A percentile compares a stretch with the other conserved stretches of the same genome.
Evolutionary conservation across 2,329 filamentous ascomycete genomes (phyloP).

Genomic region (Pseudogymnoascus pannorum): DNA sequence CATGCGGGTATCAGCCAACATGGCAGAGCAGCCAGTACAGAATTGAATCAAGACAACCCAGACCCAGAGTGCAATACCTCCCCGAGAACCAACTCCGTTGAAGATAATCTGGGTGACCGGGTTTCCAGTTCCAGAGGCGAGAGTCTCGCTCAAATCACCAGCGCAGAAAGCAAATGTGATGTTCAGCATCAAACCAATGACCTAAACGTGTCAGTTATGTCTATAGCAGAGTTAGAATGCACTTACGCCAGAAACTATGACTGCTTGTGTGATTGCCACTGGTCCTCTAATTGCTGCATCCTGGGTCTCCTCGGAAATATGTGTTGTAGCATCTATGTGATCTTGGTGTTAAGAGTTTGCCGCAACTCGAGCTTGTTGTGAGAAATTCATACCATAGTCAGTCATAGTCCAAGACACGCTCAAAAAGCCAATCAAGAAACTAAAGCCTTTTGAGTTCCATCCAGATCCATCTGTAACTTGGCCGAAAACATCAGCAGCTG

Average conservation of each 20-base stretch:
- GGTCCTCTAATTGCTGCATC: conserved; percentile 44
- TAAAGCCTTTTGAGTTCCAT: conserved; percentile 47
- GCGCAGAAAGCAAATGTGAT: conserved; percentile 51
- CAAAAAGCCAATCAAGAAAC: conserved; percentile 53
- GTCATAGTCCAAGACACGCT: conserved; percentile 55
- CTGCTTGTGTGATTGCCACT: conserved; percentile 48
- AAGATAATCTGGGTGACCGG: conserved; percentile 52
- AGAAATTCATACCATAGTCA: conserved; percentile 33
- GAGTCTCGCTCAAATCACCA: conserved; percentile 36
- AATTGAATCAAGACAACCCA: conserved; percentile 51
- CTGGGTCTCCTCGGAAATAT: conserved; percentile 46
- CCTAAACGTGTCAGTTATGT: no score
- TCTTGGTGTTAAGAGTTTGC: conserved; percentile 28
- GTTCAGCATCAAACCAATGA: conserved; percentile 47
- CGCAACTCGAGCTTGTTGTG: no score
- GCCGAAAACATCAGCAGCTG: conserved; percentile 47
- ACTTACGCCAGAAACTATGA: conserved; percentile 45
- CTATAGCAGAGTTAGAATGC: no score
- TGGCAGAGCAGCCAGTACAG: conserved; percentile 50
- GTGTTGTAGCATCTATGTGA: conserved; percentile 30
- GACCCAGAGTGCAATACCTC: conserved; percentile 47
- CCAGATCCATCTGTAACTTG: conserved; percentile 43
- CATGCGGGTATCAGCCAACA: conserved; percentile 50
- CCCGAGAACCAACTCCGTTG: conserved; percentile 46
- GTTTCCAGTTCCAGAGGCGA: conserved; percentile 41